A percentile compares a stretch with the other conserved stretches of the same genome.
phyloP scores from a whole-genome alignment of 2,329 filamentous ascomycete genomes.

The Neofusicoccum sp. region DNA sequence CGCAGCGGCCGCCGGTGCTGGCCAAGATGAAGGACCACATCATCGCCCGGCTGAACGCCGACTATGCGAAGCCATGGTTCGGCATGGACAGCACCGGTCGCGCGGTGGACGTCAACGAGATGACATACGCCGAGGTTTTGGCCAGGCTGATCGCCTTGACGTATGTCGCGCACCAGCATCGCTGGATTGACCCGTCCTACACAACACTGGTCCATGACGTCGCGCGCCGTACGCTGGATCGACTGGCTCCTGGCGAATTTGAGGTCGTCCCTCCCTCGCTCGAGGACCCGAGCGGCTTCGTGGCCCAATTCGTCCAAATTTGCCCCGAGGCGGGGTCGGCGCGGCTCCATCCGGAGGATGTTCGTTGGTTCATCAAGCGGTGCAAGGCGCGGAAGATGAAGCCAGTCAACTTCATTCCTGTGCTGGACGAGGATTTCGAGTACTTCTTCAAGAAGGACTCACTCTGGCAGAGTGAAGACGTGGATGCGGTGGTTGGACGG shows the following conservation, averaged over 20 bases:
- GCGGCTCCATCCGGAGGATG: constrained; percentile 25
- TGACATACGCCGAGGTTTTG: constrained; percentile 90
- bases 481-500: constrained; percentile 40
- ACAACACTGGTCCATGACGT: constrained; percentile 82
- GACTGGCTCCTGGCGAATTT: too few relatives aligned
- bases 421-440: constrained; percentile 41
- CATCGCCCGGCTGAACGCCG: constrained; percentile 92
- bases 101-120: constrained; percentile 85
- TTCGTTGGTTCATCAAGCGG: constrained; percentile 33
- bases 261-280: too few relatives aligned
- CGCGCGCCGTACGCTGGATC: constrained; percentile 58
- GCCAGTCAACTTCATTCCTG: constrained; percentile 40
- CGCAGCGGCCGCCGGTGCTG: constrained; percentile 80
- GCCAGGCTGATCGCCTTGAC: constrained; percentile 86
- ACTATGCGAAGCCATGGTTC: constrained; percentile 98
- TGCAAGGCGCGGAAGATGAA: constrained; percentile 37
- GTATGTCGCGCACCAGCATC: constrained; percentile 85
- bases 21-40: constrained; percentile 89
- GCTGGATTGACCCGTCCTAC: constrained; percentile 89
- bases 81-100: constrained; percentile 74
- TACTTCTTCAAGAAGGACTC: constrained; percentile 46
- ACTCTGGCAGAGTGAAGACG: constrained; percentile 43
- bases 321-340: not conserved
- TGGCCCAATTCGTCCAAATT: too few relatives aligned
- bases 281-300: too few relatives aligned